Evolutionary conservation across 805 yeast genomes (phyloP), one percentile per base, ranked within the genome.

Genomic region (Debaryomyces prosopidis): DNA sequence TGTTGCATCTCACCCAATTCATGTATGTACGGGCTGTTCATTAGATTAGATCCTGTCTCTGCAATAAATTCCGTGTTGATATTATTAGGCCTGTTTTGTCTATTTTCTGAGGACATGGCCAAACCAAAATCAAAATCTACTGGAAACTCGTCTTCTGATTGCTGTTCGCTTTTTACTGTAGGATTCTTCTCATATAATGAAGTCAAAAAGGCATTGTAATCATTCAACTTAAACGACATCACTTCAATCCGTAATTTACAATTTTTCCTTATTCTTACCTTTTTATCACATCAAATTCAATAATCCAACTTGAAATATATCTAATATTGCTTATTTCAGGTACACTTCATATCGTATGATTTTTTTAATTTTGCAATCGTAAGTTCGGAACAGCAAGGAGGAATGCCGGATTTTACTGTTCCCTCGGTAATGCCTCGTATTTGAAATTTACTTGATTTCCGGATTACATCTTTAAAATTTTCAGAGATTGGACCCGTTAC

Each of bases 211-310:
- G 63, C 59, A 46, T 61, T 58, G 42, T 63, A 63, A 43, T 63
- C 68, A 47, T 64, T 60, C 39, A 63, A 31, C 39, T 51, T 58
- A 40, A 57, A 63, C 19, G 68, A 51, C 69, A 65, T 65, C 4
- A 27, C 34, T 5, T 28, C 16, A n/a, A 38, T 31, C 16, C 16
- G 11, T 14, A 4, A 3, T 18, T 18, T 34, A 7, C 23, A 3
- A 3, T 14, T 3, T 2, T 16, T 16, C 37, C 10, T 5, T 16
- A 19, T 34, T 14, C 8, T 16, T 4, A 34, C n/a, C 5, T 16
- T 9, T 31, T 7, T 9, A 31, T n/a, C 7, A 11, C 7, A 31
- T 15, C 7, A 11, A n/a, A 31, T 9, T 14, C 11, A 31, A 31
- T 31, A 31, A 15, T 14, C 9, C 26, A 20, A 5, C 26, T 23